Base-by-base conservation (phyloP, 805 yeast species). In the Saccharomycopsis fodiens region DNA sequence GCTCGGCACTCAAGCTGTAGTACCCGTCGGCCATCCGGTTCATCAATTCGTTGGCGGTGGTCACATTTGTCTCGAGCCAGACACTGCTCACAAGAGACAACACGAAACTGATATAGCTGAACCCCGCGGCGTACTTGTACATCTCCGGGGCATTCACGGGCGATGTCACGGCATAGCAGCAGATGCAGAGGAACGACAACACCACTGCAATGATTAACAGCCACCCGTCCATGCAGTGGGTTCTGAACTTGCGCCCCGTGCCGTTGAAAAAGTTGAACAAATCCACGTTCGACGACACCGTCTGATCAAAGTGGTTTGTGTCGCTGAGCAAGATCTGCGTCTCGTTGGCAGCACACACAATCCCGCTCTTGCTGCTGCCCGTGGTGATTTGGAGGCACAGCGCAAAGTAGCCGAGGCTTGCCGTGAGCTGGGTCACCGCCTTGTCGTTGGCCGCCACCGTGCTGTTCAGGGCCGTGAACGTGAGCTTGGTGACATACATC, bases 201-300 rank as follows among this genome's bases (percentile, higher is more conserved):
- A 45, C 42, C 27, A 51, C 38, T 25, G 54, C 37, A 15, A 47
- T 45, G 17, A 51, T 48, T 23, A 51, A 21, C 5, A 44, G 32
- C n/a, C 45, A 51, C 12, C 52, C 50, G 29, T 48, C 49, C 42
- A 51, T 29, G 30, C 54, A 51, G 7, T 29, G 34, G n/a, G 39
- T 22, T 41, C 54, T 39, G 46, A 51, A 48, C 21, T 35, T 35
- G 30, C 43, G 48, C 4, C 46, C 54, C 12, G 54, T 51, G n/a
- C 52, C 54, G 10, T 52, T 42, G 40, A 51, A 45, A 32, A 51
- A 51, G 29, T 51, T 47, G 41, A 44, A 45, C 16, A 51, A 30
- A 23, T 47, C 50, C 7, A 39, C 45, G 34, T 51, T 48, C 8
- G 34, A 8, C 3, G 21, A 27, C 3, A 31, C 29, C 1, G 39